Conservation (phyloP, 176 grass and related monocot species). For the Oryza meyeriana region DNA sequence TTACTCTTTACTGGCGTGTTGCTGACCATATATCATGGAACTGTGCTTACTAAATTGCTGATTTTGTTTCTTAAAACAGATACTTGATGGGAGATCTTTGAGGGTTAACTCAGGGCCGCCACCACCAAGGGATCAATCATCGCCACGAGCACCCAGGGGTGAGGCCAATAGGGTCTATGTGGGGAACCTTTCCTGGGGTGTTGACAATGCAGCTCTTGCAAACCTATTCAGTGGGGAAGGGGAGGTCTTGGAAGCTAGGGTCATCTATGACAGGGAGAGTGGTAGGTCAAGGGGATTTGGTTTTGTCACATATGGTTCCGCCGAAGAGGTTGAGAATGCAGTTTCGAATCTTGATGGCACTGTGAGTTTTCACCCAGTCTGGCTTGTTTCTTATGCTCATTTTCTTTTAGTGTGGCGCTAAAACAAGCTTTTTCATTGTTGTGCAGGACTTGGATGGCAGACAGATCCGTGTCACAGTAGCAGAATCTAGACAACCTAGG, state of each 20-base stretch:
- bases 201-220: slow-evolving; percentile 68
- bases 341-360: slow-evolving; percentile 65
- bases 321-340: slow-evolving; percentile 66
- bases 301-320: slow-evolving; percentile 66
- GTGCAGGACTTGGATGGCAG: slow-evolving; percentile 75
- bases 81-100: slow-evolving; percentile 69
- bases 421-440: not conserved
- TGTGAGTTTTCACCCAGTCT: slow-evolving; percentile 41
- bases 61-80: slow-evolving; percentile 30
- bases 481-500: slow-evolving; percentile 52
- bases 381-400: not conserved
- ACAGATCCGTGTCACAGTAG: slow-evolving; percentile 55
- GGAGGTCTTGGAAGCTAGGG: slow-evolving; percentile 64
- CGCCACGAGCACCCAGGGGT: slow-evolving; percentile 42
- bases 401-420: not conserved
- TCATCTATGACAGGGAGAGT: slow-evolving; percentile 80
- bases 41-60: slow-evolving; percentile 7
- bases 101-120: slow-evolving; percentile 73
- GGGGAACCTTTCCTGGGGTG: slow-evolving; percentile 81
- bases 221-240: slow-evolving; percentile 73
- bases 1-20: not conserved
- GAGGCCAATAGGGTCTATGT: slow-evolving; percentile 66
- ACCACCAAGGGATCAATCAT: slow-evolving; percentile 49
- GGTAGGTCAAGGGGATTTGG: slow-evolving; percentile 85
- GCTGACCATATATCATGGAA: not conserved